Evolutionary conservation across 169 alveolate genomes (phyloP).

Genomic region (Cyclospora cayetanensis): DNA sequence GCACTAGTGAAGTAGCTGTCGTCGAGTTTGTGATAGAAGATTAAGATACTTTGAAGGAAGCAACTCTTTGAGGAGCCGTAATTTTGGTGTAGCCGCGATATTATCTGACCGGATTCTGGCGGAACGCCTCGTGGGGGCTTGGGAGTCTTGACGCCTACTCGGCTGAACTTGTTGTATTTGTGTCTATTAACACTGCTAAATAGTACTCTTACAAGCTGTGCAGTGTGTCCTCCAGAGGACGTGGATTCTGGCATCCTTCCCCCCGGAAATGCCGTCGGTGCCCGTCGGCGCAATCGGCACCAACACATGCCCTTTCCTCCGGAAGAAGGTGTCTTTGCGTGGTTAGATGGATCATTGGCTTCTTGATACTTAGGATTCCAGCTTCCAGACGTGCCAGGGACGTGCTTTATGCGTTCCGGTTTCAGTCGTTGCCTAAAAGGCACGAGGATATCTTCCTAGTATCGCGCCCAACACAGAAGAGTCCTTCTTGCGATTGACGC

Average conservation of each 20-base stretch:
- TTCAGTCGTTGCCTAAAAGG: too few relatives aligned
- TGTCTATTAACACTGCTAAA: too few relatives aligned
- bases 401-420: too few relatives aligned
- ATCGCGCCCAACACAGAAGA: too few relatives aligned
- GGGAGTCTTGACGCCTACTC: neutral
- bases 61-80: neutral
- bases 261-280: conserved; percentile 34
- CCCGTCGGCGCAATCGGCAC: conserved; percentile 19
- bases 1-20: neutral
- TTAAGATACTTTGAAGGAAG: neutral
- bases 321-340: too few relatives aligned
- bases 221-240: neutral
- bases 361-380: too few relatives aligned
- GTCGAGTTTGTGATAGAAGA: too few relatives aligned
- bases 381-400: too few relatives aligned
- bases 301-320: neutral
- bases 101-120: neutral
- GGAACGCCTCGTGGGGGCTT: neutral
- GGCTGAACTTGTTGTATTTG: too few relatives aligned
- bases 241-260: neutral
- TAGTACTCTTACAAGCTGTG: neutral
- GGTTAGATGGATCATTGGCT: too few relatives aligned
- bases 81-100: neutral
- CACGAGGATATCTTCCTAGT: too few relatives aligned
- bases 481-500: too few relatives aligned